phyloP scores from a whole-genome alignment of 805 yeast species.

The Starmerella apicola region DNA sequence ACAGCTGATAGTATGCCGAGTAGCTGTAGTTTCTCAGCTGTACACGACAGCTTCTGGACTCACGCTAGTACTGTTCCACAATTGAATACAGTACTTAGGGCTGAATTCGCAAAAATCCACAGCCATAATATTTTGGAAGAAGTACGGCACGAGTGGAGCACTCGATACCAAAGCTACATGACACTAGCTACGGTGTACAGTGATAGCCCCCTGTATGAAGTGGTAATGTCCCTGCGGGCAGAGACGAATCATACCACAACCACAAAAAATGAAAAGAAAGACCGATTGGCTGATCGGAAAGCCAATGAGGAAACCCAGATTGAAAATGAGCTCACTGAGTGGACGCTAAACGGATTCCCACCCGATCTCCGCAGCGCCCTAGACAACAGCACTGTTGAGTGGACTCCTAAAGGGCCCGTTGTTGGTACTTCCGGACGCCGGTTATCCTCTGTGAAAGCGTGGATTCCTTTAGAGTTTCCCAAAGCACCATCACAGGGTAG shows the following conservation, averaged over 20 bases:
- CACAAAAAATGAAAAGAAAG: too few relatives aligned
- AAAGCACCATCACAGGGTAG: constrained; percentile 60
- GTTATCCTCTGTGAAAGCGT: constrained; percentile 25
- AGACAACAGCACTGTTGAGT: constrained; percentile 17
- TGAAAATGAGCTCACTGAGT: neutral
- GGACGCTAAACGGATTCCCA: neutral
- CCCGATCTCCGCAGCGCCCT: neutral
- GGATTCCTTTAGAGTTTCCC: constrained; percentile 56
- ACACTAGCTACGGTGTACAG: constrained; percentile 42
- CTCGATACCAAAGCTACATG: constrained; percentile 54
- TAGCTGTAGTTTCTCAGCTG: constrained; percentile 65
- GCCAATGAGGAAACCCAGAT: neutral
- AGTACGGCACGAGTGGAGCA: constrained; percentile 60
- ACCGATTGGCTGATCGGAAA: too few relatives aligned
- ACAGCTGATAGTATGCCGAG: constrained; percentile 59
- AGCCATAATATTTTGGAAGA: constrained; percentile 49
- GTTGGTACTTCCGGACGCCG: constrained; percentile 8
- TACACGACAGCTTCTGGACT: constrained; percentile 92
- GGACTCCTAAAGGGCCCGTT: constrained; percentile 56
- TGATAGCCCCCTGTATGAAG: constrained; percentile 38
- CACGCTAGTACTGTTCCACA: constrained; percentile 63
- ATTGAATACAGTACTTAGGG: constrained; percentile 55
- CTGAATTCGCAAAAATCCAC: constrained; percentile 62
- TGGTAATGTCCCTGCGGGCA: constrained; percentile 8
- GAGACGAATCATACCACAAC: constrained; percentile 29